These are phyloP conservation scores for Debaryomyces prosopidis DNA, from an alignment of 805 yeast genomes.

Conservation along the genomic window DNA sequence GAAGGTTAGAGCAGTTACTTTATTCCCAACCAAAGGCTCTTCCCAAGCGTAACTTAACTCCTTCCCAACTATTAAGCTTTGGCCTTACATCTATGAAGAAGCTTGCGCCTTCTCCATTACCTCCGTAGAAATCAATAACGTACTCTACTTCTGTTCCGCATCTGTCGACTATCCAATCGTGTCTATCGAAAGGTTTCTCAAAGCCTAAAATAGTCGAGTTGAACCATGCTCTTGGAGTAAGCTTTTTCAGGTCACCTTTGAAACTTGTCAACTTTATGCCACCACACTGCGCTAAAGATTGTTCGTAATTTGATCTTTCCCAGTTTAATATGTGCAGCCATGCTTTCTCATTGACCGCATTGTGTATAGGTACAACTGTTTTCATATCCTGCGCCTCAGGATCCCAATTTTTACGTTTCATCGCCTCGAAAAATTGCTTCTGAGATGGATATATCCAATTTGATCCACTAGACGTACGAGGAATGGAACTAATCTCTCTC, in stretches of 20 bases:
- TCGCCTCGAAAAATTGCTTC: slow-evolving; percentile 91
- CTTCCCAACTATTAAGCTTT: slow-evolving; percentile 79
- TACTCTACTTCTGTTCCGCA: slow-evolving; percentile 85
- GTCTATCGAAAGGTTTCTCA: slow-evolving; percentile 89
- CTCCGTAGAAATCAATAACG: slow-evolving; percentile 85
- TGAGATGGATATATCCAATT: slow-evolving; percentile 97
- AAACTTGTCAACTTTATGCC: slow-evolving; percentile 84
- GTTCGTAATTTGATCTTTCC: slow-evolving; percentile 66
- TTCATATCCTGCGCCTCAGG: slow-evolving; percentile 84
- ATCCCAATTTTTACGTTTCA: slow-evolving; percentile 86
- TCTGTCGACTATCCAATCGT: slow-evolving; percentile 88
- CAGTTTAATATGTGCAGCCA: slow-evolving; percentile 83
- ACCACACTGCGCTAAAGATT: slow-evolving; percentile 57
- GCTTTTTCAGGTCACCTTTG: slow-evolving; percentile 81
- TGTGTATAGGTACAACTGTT: slow-evolving; percentile 90
- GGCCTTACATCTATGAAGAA: slow-evolving; percentile 92
- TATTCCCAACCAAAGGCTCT: slow-evolving; percentile 45
- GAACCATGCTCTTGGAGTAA: slow-evolving; percentile 83
- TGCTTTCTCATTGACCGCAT: slow-evolving; percentile 88
- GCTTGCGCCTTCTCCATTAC: slow-evolving; percentile 49
- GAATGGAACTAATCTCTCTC: slow-evolving; percentile 78
- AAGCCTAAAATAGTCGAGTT: slow-evolving; percentile 67
- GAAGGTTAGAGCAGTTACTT: not conserved
- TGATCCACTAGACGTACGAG: slow-evolving; percentile 58
- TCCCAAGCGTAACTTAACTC: slow-evolving; percentile 65